These are phyloP conservation scores for Hippophae tibetana DNA, from an alignment of 306 rosid species.

Conservation along the genomic window DNA sequence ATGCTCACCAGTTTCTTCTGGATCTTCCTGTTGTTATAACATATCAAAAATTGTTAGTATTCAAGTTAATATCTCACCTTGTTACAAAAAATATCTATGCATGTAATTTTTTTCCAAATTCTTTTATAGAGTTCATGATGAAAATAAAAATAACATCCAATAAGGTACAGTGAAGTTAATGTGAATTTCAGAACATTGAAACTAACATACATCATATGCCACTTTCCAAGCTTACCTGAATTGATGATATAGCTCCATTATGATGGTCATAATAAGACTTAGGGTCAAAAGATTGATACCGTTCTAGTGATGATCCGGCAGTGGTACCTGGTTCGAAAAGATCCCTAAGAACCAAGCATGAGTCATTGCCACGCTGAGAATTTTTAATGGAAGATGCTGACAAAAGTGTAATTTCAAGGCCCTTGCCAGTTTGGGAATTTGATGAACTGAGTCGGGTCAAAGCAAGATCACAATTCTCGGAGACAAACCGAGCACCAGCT, in stretches of 20 bases:
- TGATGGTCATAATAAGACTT: conserved; percentile 44
- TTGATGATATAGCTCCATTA: conserved; percentile 34
- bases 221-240: conserved; percentile 30
- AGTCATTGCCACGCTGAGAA: conserved; percentile 43
- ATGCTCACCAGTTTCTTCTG: conserved; percentile 45
- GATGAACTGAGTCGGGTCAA: conserved; percentile 29
- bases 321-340: conserved; percentile 60
- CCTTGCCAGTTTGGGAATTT: conserved; percentile 36
- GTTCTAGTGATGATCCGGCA: conserved; percentile 44
- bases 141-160: too few species aligned
- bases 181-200: too few species aligned
- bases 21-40: conserved; percentile 42
- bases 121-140: too few species aligned
- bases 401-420: conserved; percentile 73
- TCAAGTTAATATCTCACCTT: too few species aligned
- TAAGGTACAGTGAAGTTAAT: too few species aligned
- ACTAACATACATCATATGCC: neutral
- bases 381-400: conserved; percentile 45
- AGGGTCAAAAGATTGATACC: conserved; percentile 47
- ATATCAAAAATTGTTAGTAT: conserved; percentile 11
- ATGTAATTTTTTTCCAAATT: too few species aligned
- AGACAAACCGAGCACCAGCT: conserved; percentile 27
- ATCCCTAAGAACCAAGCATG: conserved; percentile 76
- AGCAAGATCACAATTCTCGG: conserved; percentile 30
- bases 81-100: too few species aligned